Base-by-base conservation (phyloP, 768 basidiomycete species). In the Rhizopogon roseolus region DNA sequence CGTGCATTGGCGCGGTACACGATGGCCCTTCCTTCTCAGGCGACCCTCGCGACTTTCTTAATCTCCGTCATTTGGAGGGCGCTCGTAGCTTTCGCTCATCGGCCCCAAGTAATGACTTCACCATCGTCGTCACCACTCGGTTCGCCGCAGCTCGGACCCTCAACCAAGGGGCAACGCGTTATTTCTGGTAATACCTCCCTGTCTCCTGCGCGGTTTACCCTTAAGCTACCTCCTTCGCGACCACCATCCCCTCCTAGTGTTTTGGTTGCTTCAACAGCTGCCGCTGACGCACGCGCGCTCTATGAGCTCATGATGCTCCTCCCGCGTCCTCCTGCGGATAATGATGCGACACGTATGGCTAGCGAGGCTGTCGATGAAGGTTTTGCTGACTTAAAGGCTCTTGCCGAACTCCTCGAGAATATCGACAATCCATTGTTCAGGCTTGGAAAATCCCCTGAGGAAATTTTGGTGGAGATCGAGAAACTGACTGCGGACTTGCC, bases 311-410 rank as follows among this genome's bases (percentile, higher is more conserved):
- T 92, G 41, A 72, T 66, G 42, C 66, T 70, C 25, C 73, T 92
- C 36, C 87, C 90, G 19, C 78, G 81, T 8, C 89, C 90, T 32
- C 63, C 58, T 13, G 68, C 69, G n/a, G 76, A 76, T 46, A 78
- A 74, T 29, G 74, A 73, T 56, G 64, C 70, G 9, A 77, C 79
- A 9, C 73, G 72, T 25, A 66, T 88, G 8, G 90, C 90, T n/a
- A 76, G 78, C 39, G 90, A 93, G 64, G 90, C 88, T 5, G 88
- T 92, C 9, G 84, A 87, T 51, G 90, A 91, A 62, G 90, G 87
- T 2, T 83, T 86, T 59, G 80, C 78, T 52, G 85, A 82, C 14
- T 70, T 92, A 27, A 71, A 75, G 59, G 77, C 81, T 19, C 68
- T 92, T 16, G 71, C 73, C 14, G 71, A 75, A 9, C 73, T 90